These are phyloP conservation scores for Gillenia trifoliata DNA, from an alignment of 306 rosid species.

Conservation along the genomic window DNA sequence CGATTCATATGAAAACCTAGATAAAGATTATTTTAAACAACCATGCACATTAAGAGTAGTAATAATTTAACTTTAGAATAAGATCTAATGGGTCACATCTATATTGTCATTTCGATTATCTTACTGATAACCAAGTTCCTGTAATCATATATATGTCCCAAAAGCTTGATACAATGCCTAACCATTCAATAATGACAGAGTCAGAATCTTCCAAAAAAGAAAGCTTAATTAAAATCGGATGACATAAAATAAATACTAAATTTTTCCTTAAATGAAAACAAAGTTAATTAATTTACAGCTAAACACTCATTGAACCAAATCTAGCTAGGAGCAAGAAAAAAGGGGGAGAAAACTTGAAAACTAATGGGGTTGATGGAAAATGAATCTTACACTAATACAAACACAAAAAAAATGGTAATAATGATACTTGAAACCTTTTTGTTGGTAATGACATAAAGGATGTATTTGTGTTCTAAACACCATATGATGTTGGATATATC, in stretches of 20 bases:
- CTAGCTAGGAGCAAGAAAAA: constrained; percentile 1
- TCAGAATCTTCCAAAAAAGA: neutral
- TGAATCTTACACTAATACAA: constrained; percentile 3
- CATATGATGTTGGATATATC: constrained; percentile 21
- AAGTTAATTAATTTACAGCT: neutral
- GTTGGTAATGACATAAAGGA: constrained; percentile 72
- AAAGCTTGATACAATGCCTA: constrained; percentile 1
- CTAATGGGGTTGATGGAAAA: neutral
- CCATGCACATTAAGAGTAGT: neutral
- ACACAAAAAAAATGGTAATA: neutral
- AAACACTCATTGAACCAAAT: constrained; percentile 7
- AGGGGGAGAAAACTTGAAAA: neutral
- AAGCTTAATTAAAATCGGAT: neutral
- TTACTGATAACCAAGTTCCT: neutral
- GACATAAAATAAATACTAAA: neutral
- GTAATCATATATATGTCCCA: constrained; percentile 4
- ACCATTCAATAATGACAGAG: constrained; percentile 3
- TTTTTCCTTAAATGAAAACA: neutral
- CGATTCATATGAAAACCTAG: too few species aligned
- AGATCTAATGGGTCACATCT: constrained; percentile 7
- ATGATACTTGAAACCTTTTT: constrained; percentile 43
- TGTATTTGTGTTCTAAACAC: constrained; percentile 46
- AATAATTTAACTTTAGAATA: neutral
- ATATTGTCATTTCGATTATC: neutral
- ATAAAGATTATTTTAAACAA: too few species aligned